Percentiles rank a stretch among this genome's conserved stretches.
These are phyloP conservation scores for Avena insularis DNA, from an alignment of 176 grass and related monocot genomes.

Conservation along the genomic window DNA sequence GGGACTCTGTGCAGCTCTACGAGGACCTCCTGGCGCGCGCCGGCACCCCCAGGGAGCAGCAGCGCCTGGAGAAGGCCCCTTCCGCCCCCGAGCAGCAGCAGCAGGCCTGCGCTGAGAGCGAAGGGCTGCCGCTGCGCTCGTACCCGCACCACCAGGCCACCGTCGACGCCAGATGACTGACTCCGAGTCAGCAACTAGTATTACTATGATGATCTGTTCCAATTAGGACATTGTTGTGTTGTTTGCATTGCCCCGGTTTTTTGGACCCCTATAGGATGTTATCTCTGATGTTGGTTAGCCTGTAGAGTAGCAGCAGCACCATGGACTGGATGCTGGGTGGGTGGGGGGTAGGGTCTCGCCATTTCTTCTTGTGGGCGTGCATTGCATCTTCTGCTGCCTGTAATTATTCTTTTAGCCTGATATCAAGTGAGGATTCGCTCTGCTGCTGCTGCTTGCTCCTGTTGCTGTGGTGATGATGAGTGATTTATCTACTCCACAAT, in stretches of 20 bases:
- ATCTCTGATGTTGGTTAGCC: slow-evolving; percentile 40
- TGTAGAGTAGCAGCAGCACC: slow-evolving; percentile 41
- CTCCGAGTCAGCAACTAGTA: neutral
- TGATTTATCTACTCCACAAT: neutral
- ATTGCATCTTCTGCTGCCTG: slow-evolving; percentile 55
- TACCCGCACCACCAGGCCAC: slow-evolving; percentile 33
- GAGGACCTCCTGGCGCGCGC: slow-evolving; percentile 57
- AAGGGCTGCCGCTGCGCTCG: slow-evolving; percentile 21
- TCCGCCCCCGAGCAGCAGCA: slow-evolving; percentile 33
- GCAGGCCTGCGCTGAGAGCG: slow-evolving; percentile 37
- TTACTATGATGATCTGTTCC: neutral
- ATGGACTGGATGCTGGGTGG: neutral
- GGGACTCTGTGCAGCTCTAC: slow-evolving; percentile 67
- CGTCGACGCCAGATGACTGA: slow-evolving; percentile 46
- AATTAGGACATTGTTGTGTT: slow-evolving; percentile 48
- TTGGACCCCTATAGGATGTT: slow-evolving; percentile 61
- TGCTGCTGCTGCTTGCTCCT: neutral
- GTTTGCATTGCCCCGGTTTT: slow-evolving; percentile 61
- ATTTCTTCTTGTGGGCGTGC: slow-evolving; percentile 56
- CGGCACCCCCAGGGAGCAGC: slow-evolving; percentile 30
- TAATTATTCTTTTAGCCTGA: slow-evolving; percentile 74
- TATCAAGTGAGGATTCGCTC: slow-evolving; percentile 49
- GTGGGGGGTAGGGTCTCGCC: slow-evolving; percentile 43
- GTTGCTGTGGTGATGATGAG: neutral
- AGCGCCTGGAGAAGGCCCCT: slow-evolving; percentile 27